Evolutionary conservation across 345 rosid species (phyloP), one percentile per base, ranked within the genome.

Genomic region (Pistacia integerrima): DNA sequence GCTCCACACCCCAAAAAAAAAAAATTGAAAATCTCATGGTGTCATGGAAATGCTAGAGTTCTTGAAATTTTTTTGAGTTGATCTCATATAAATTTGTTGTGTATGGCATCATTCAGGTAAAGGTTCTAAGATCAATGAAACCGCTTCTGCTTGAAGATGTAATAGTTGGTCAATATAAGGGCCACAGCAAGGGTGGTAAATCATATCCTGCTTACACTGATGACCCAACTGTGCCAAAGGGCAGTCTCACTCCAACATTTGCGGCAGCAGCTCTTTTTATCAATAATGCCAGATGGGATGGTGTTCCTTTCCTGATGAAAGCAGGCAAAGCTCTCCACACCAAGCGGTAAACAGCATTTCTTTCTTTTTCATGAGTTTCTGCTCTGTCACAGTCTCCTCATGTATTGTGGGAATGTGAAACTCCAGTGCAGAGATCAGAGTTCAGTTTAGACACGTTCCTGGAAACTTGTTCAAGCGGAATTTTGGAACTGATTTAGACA

Each of bases 261-360:
- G 94, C 97, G 0, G 98, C 98, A 0, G 97, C 99, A 7, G 97
- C 97, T 63, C 86, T 95, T 73, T 95, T 92, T 77, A 87, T 95
- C 49, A 86, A 93, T 74, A 95, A 95, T 52, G 97, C 93, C 20
- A 80, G 99, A 77, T 95, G 99, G 99, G 99, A 95, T 49, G 98
- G 98, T 20, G 99, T 95, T 67, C 96, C 98, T 52, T 95, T 95
- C 79, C 87, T 93, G 49, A 92, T 92, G 98, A 95, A 91, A 87
- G 97, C 98, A 0, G 98, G 96, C 58, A 95, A 95, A 83, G 98
- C 97, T 79, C 94, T 93, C 18, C 92, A 93, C 77, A 92, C 92
- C 1, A 89, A 76, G 85, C 80, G 92, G 94, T 92, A 75, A 8
- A 74, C 52, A 36, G 22, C 58, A 10, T 52, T 35, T 62, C n/a